These are phyloP conservation scores for Microstegium vimineum DNA, from an alignment of 176 grass and related monocot genomes.

Conservation along the genomic window DNA sequence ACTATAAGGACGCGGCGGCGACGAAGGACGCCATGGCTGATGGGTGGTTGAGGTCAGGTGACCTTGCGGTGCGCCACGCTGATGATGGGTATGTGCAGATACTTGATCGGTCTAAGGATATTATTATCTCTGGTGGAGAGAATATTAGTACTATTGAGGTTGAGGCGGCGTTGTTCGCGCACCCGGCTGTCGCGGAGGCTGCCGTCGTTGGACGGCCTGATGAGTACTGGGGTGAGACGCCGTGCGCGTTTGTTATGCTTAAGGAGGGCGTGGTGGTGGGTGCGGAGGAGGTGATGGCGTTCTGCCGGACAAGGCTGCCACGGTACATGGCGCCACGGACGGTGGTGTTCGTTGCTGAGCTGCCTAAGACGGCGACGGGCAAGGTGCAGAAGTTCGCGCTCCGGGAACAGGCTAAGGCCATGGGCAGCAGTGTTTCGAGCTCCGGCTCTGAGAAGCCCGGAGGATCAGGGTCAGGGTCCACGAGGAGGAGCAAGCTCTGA, in stretches of 20 bases:
- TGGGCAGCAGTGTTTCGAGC: slow-evolving; percentile 45
- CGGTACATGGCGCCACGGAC: slow-evolving; percentile 72
- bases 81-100: slow-evolving; percentile 73
- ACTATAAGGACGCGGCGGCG: slow-evolving; percentile 69
- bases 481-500: slow-evolving; percentile 64
- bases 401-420: slow-evolving; percentile 61
- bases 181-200: slow-evolving; percentile 64
- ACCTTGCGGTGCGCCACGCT: slow-evolving; percentile 59
- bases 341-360: slow-evolving; percentile 59
- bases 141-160: slow-evolving; percentile 93
- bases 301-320: slow-evolving; percentile 64
- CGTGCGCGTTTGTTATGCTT: slow-evolving; percentile 71
- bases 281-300: slow-evolving; percentile 58
- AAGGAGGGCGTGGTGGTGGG: not conserved
- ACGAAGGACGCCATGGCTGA: slow-evolving; percentile 50
- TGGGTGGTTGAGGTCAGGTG: slow-evolving; percentile 65
- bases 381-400: slow-evolving; percentile 86
- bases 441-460: not conserved
- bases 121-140: slow-evolving; percentile 90
- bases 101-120: slow-evolving; percentile 78
- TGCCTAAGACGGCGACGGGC: slow-evolving; percentile 87
- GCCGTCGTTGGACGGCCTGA: slow-evolving; percentile 75
- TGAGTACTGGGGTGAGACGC: slow-evolving; percentile 90
- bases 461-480: not conserved
- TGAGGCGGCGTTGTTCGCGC: slow-evolving; percentile 64